Evolutionary conservation across 768 basidiomycete genomes (phyloP), one percentile per base, ranked within the genome.

Genomic region (Tricholoma bakamatsutake): DNA sequence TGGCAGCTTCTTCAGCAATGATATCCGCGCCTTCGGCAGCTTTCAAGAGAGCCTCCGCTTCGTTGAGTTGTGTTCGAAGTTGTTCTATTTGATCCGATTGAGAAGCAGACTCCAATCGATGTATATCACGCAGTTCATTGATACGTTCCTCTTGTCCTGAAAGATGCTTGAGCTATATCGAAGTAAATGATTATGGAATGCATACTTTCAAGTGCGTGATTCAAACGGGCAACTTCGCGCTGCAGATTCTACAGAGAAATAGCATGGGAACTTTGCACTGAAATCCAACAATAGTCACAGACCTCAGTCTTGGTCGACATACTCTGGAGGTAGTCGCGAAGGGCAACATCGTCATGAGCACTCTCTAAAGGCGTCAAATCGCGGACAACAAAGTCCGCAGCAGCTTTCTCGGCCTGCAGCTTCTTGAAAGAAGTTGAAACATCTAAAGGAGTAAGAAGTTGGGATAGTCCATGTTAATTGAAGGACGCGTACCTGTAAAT

Each of bases 121-220:
- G 94, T 6, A 83, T 90, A 59, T 93, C 90, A 34, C 84, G 84
- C 0, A 98, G 73, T 66, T 97, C 93, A 60, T 90, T 87, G 10
- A 93, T 77, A 7, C 87, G 87, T 51, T 83, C 84, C 54, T 91
- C 91, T 72, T 96, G 92, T 12, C 84, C 93, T 96, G 61, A 51
- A 11, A 50, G 15, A 6, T 9, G 7, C n/a, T 30, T 48, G 28
- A 48, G 46, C n/a, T 17, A 31, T 17, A 48, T 17, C 17, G 30
- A 30, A 15, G 8, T 9, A 17, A n/a, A 28, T 31, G 31, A 37
- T n/a, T 33, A 37, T 35, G 45, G 31, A 1, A n/a, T 18, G 63
- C 85, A 64, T 66, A 95, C 95, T 76, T 57, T 80, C 81, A 17
- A 95, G 78, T 63, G 87, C 88, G 52, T 76, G 80, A 53, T 79